Evolutionary conservation across 176 grass and related monocot genomes (phyloP), one percentile per base, ranked within the genome.

Genomic region (Musa itinerans): DNA sequence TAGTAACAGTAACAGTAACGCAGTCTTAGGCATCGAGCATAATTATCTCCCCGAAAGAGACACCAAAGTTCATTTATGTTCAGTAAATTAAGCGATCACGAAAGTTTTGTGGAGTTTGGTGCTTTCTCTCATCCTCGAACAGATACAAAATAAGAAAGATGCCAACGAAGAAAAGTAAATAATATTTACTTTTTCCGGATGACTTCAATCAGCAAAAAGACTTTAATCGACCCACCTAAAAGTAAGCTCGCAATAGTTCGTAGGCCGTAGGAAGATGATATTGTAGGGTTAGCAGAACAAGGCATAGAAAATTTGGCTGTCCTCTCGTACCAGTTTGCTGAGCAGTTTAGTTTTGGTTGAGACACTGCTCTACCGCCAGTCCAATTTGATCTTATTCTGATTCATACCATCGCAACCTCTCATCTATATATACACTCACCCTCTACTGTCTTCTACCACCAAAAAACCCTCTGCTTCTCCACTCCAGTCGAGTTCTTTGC

Each of bases 401-500:
- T 63, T 13, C 16, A 61, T n/a, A 1, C 17, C 26, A 16, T 27
- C 13, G 17, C 49, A 21, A 64, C 74, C 27, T 49, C 56, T 10
- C 16, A 17, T 76, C 74, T 76, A 76, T 76, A 76, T 49, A 76
- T 76, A 63, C 34, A 63, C 74, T 76, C 62, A 17, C 10, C 22
- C 16, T 0, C 55, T 63, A 27, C 27, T 76, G 61, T 57, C 74
- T 76, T 57, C 61, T 29, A 55, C 63, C 54, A 17, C 29, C n/a
- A 43, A 15, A 2, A 21, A 13, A 23, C 12, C 12, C 27, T 50
- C 11, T 11, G 22, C 56, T 76, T 12, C 26, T 76, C 10, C 16
- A 17, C 63, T 76, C 11, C 34, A 50, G 3, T 20, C 29, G 11
- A 63, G 21, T 8, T 52, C 66, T 69, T 34, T 69, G 27, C 66